phyloP scores from a whole-genome alignment of 805 yeast species.

The Wickerhamiella parazyma region DNA sequence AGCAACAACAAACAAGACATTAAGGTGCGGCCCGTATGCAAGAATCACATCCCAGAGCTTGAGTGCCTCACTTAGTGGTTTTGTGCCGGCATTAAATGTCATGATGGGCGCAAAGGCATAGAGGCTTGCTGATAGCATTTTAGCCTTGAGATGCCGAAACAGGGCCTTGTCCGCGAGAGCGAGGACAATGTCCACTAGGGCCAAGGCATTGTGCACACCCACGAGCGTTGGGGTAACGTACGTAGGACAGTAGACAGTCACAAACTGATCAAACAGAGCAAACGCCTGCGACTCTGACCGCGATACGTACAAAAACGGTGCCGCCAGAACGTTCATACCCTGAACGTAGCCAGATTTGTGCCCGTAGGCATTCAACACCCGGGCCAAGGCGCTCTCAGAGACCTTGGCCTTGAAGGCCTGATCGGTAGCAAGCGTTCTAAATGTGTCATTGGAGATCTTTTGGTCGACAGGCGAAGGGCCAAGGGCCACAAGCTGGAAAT shows the following conservation, averaged over 20 bases:
- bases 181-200: conserved; percentile 60
- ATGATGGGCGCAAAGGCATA: conserved; percentile 64
- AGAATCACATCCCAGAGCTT: conserved; percentile 81
- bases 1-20: conserved; percentile 70
- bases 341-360: conserved; percentile 39
- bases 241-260: conserved; percentile 55
- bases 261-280: conserved; percentile 48
- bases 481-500: conserved; percentile 37
- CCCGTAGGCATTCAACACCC: conserved; percentile 66
- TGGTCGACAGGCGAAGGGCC: conserved; percentile 48
- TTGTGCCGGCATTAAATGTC: conserved; percentile 79
- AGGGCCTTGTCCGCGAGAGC: conserved; percentile 62
- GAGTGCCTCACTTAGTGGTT: conserved; percentile 62
- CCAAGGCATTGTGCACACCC: conserved; percentile 68
- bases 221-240: conserved; percentile 63
- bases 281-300: conserved; percentile 80
- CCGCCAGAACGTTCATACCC: conserved; percentile 77
- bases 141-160: conserved; percentile 42
- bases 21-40: conserved; percentile 84
- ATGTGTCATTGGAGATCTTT: conserved; percentile 75
- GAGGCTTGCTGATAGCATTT: conserved; percentile 65
- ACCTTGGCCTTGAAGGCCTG: conserved; percentile 48
- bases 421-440: conserved; percentile 72
- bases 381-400: conserved; percentile 49
- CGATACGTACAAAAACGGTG: conserved; percentile 65